Evolutionary conservation across 208 protist species (phyloP), one percentile per base, ranked within the genome.

Genomic region (Leishmania aethiopica): DNA sequence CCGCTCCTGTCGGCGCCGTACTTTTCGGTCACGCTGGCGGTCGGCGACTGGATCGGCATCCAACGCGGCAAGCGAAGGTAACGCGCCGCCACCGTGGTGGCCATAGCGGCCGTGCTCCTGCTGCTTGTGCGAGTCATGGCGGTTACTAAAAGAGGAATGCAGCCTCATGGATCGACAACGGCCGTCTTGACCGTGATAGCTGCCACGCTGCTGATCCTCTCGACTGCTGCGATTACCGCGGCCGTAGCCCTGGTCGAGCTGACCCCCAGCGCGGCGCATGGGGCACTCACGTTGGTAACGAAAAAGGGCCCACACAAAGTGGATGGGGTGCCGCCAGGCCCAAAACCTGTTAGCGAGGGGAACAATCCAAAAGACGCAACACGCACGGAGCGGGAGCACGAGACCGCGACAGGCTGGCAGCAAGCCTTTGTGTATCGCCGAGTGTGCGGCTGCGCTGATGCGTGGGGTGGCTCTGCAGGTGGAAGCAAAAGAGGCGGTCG

Each of bases 21-120:
- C 77, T 80, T 97, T 97, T 74, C 94, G 92, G 60, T 94, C 89
- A 40, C 76, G 78, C 74, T 92, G 84, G 28, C 85, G 76, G 66
- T 94, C 91, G 60, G 80, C 83, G 19, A 77, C 75, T 32, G 67
- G 66, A 55, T 86, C 83, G 57, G 75, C 72, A 47, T 78, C 67
- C 37, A 72, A 60, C 3, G 79, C 72, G 11, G 76, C 47, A 66
- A 53, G 42, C 15, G 66, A 70, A 25, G 42, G 35, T 8, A 5
- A 71, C 3, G 75, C 37, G 2, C 37, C 37, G 28, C 32, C 35
- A 62, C 32, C 13, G 35, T 62, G 19, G 51, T 62, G 15, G n/a
- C 19, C 19, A 32, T 64, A 19, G 25, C 35, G 22, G 22, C 22
- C 35, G 22, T 67, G 55, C 71, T 55, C 51, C 13, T 77, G 73